phyloP scores from a whole-genome alignment of 306 rosid genomes.

The Adenanthera pavonina region DNA sequence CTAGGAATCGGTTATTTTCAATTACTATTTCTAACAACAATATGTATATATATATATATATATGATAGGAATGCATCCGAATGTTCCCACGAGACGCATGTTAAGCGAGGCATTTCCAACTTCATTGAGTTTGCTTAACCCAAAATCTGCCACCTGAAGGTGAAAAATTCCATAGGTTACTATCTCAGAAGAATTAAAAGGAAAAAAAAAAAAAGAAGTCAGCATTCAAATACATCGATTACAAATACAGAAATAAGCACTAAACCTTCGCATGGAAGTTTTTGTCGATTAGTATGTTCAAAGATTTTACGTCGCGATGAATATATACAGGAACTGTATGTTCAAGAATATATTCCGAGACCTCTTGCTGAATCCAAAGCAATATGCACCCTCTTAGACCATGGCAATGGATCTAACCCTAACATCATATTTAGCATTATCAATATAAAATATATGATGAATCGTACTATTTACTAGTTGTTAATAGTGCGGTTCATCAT shows the following conservation, averaged over 20 bases:
- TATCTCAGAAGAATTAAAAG: not conserved
- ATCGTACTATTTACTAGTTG: too few species aligned
- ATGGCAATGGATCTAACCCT: not conserved
- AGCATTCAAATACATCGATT: too few species aligned
- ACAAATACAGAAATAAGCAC: not conserved
- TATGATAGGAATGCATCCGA: not conserved
- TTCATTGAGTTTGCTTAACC: slow-evolving; percentile 1
- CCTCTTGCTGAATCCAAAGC: slow-evolving; percentile 1
- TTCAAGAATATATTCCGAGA: not conserved
- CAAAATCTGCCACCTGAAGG: slow-evolving; percentile 4
- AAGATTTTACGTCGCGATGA: not conserved
- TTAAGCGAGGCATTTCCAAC: slow-evolving; percentile 1
- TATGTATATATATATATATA: too few species aligned
- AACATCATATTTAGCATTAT: not conserved
- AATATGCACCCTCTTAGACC: not conserved
- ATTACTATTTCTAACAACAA: too few species aligned
- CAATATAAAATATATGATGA: not conserved
- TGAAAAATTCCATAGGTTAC: not conserved
- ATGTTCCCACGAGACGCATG: not conserved
- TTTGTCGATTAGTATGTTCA: slow-evolving; percentile 1
- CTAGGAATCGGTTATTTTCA: too few species aligned
- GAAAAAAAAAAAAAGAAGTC: too few species aligned
- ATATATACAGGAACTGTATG: not conserved
- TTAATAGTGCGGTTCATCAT: too few species aligned
- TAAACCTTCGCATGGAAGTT: not conserved